phyloP scores from a whole-genome alignment of 305 asterid genomes.

The Rubia balearica region DNA sequence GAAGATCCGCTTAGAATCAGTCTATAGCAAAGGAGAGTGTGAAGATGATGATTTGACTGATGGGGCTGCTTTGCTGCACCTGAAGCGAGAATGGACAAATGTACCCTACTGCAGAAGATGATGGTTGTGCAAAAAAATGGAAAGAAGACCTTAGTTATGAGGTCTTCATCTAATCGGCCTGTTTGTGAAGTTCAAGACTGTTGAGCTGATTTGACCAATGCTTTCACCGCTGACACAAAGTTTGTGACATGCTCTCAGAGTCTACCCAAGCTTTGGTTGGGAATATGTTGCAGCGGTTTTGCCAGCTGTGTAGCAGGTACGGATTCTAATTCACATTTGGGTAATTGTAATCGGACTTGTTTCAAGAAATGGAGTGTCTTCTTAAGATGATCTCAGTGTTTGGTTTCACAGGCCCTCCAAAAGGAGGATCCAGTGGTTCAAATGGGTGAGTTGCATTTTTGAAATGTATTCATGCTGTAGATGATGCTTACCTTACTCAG shows the following conservation, averaged over 20 bases:
- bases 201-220: slow-evolving; percentile 60
- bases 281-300: slow-evolving; percentile 73
- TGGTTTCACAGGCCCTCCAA: neutral
- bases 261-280: slow-evolving; percentile 71
- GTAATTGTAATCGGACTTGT: no score
- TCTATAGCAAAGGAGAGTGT: no score
- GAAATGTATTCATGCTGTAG: no score
- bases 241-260: slow-evolving; percentile 83
- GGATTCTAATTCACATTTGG: no score
- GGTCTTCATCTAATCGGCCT: slow-evolving; percentile 37
- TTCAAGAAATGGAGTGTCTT: no score
- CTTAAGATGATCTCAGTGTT: neutral
- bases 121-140: slow-evolving; percentile 47
- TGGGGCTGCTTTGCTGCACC: slow-evolving; percentile 51
- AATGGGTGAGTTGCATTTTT: slow-evolving; percentile 15
- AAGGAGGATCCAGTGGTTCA: slow-evolving; percentile 3
- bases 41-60: slow-evolving; percentile 33
- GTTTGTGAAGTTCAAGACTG: slow-evolving; percentile 94
- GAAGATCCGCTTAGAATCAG: no score
- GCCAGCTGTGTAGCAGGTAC: slow-evolving; percentile 99
- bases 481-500: no score
- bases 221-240: slow-evolving; percentile 92
- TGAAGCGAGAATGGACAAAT: slow-evolving; percentile 29
- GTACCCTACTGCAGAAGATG: slow-evolving; percentile 40
- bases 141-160: slow-evolving; percentile 53